Evolutionary conservation across 2,329 filamentous ascomycete species (phyloP).

Genomic region (Venturia nashicola): DNA sequence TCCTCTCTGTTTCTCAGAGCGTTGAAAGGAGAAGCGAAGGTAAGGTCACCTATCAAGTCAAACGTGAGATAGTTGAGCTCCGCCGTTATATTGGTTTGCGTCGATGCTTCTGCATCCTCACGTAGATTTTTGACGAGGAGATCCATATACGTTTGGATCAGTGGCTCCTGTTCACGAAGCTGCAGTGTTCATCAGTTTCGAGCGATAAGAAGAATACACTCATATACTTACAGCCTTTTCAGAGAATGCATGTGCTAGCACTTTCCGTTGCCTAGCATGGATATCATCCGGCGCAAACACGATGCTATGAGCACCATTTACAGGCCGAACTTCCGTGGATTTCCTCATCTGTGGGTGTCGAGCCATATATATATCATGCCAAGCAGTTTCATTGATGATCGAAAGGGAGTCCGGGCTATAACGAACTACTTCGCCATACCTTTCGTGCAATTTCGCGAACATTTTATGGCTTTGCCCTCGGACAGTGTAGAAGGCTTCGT

Average conservation of each 20-base stretch:
- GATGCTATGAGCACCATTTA: neutral
- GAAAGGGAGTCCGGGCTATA: slow-evolving; percentile 15
- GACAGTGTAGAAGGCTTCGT: neutral
- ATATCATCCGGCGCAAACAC: neutral
- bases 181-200: neutral
- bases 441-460: slow-evolving; percentile 8
- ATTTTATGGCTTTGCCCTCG: neutral
- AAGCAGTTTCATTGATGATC: slow-evolving; percentile 13
- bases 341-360: neutral
- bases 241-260: slow-evolving; percentile 9
- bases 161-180: slow-evolving; percentile 8
- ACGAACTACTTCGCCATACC: slow-evolving; percentile 17
- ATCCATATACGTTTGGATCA: slow-evolving; percentile 10
- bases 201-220: neutral
- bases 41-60: slow-evolving; percentile 10
- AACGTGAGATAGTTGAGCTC: slow-evolving; percentile 10
- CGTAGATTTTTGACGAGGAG: neutral
- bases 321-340: neutral
- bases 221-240: neutral
- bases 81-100: slow-evolving; percentile 14
- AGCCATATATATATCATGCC: slow-evolving; percentile 18
- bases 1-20: neutral
- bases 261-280: slow-evolving; percentile 9
- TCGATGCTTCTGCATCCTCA: neutral
- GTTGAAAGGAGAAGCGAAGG: slow-evolving; percentile 10